Evolutionary conservation across 192 early-diverging fungal genomes (phyloP).

Genomic region (Funneliformis mosseae): DNA sequence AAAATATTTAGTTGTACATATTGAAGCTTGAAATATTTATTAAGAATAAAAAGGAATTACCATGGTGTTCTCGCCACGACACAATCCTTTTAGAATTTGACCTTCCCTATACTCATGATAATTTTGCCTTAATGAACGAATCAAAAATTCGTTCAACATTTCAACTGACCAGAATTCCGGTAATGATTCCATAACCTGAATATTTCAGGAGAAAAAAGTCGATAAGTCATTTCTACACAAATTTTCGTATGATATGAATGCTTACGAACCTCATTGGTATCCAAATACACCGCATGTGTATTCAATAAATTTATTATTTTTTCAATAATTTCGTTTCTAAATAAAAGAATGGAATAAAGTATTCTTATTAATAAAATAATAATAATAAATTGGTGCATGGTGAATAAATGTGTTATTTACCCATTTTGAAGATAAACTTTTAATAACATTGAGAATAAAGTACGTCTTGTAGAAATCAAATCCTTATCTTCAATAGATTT

Average conservation of each 20-base stretch:
- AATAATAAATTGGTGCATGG: not conserved
- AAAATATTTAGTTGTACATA: not conserved
- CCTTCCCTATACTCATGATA: slow-evolving; percentile 50
- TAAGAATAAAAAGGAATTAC: slow-evolving; percentile 23
- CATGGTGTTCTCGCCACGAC: slow-evolving; percentile 53
- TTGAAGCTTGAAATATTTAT: not conserved
- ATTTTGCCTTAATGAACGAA: slow-evolving; percentile 48
- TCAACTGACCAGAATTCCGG: slow-evolving; percentile 58
- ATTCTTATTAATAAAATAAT: not conserved
- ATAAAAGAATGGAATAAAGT: not conserved
- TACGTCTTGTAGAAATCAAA: slow-evolving; percentile 30
- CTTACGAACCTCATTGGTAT: slow-evolving; percentile 50
- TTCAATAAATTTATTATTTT: slow-evolving; percentile 50
- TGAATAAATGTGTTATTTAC: slow-evolving; percentile 36
- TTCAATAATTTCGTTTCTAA: slow-evolving; percentile 38
- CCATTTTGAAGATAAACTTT: slow-evolving; percentile 51
- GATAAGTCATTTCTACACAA: not conserved
- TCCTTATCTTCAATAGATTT: slow-evolving; percentile 16
- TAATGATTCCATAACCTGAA: slow-evolving; percentile 51
- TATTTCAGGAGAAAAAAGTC: not conserved
- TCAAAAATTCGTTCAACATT: slow-evolving; percentile 49
- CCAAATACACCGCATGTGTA: slow-evolving; percentile 56
- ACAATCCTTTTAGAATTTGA: slow-evolving; percentile 50
- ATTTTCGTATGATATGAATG: not conserved
- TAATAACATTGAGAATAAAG: slow-evolving; percentile 51